These are phyloP conservation scores for Rhizopogon vesiculosus DNA, from an alignment of 768 basidiomycete species.

Conservation along the genomic window DNA sequence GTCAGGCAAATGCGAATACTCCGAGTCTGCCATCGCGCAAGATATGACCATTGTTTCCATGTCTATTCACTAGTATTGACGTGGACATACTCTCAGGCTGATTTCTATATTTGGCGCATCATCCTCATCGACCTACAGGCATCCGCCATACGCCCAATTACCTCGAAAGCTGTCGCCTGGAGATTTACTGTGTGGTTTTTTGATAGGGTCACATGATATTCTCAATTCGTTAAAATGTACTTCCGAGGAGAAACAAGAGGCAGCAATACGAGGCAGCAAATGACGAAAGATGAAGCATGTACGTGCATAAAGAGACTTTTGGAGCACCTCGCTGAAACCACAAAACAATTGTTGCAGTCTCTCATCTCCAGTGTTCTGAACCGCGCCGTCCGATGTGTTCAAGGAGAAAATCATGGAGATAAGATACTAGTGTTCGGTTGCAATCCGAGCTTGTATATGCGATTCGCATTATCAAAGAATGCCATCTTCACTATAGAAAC, in stretches of 20 bases:
- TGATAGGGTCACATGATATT: slow-evolving; percentile 53
- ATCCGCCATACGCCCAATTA: slow-evolving; percentile 48
- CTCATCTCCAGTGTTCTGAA: neutral
- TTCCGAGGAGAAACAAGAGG: slow-evolving; percentile 39
- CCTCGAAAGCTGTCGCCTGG: slow-evolving; percentile 40
- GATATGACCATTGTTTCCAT: too few relatives aligned
- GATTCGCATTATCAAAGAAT: slow-evolving; percentile 66
- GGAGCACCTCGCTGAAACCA: neutral
- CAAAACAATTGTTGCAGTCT: neutral
- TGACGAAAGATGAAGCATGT: too few relatives aligned
- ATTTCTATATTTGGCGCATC: too few relatives aligned
- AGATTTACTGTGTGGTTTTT: neutral
- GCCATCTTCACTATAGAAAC: slow-evolving; percentile 47
- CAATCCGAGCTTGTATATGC: slow-evolving; percentile 54
- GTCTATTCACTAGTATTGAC: too few relatives aligned
- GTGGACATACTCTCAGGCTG: too few relatives aligned
- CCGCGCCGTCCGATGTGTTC: neutral
- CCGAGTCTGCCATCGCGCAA: too few relatives aligned
- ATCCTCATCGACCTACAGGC: too few relatives aligned
- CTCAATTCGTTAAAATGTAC: slow-evolving; percentile 48
- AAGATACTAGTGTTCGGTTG: slow-evolving; percentile 20
- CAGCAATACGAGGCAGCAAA: too few relatives aligned
- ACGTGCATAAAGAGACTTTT: neutral
- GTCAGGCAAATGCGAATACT: too few relatives aligned
- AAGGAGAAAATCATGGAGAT: neutral